Percentiles rank a stretch among this genome's conserved stretches.
Conservation (phyloP, 179 eudicot genomes). For the Silene noctiflora region DNA sequence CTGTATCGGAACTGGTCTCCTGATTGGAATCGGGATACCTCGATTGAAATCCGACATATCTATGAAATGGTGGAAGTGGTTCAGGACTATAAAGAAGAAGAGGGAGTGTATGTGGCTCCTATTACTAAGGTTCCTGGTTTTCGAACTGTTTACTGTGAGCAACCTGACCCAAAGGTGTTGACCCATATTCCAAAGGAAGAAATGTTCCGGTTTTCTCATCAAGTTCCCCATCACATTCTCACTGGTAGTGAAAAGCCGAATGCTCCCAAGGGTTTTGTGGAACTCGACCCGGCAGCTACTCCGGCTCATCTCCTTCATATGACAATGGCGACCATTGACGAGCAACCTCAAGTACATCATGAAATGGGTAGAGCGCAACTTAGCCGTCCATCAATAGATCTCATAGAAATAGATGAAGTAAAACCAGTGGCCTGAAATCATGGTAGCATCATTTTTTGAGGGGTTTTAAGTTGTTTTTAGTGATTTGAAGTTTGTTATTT, state of each 20-base stretch:
- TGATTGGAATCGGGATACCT: constrained; percentile 58
- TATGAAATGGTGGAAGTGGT: constrained; percentile 93
- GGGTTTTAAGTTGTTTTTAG: constrained; percentile 8
- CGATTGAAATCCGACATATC: constrained; percentile 51
- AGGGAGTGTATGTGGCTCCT: constrained; percentile 33
- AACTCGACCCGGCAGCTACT: constrained; percentile 43
- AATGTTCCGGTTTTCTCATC: constrained; percentile 45
- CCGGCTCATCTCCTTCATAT: constrained; percentile 30
- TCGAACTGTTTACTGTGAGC: constrained; percentile 28
- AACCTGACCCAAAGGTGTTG: constrained; percentile 21
- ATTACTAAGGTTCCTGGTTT: constrained; percentile 35
- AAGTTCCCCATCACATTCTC: constrained; percentile 35
- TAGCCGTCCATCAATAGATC: neutral
- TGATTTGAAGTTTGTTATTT: neutral
- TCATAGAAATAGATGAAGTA: neutral
- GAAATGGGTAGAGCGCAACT: too few species aligned
- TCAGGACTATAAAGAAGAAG: constrained; percentile 54
- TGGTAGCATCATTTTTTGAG: constrained; percentile 8
- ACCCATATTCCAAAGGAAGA: constrained; percentile 35
- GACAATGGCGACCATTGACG: constrained; percentile 10
- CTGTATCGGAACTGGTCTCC: constrained; percentile 76
- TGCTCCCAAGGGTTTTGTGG: constrained; percentile 35
- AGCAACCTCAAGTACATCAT: neutral
- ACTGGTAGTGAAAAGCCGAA: constrained; percentile 30
- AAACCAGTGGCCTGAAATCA: constrained; percentile 15